phyloP scores from a whole-genome alignment of 352 stramenopile genomes.

The Globisporangium spinosum region DNA sequence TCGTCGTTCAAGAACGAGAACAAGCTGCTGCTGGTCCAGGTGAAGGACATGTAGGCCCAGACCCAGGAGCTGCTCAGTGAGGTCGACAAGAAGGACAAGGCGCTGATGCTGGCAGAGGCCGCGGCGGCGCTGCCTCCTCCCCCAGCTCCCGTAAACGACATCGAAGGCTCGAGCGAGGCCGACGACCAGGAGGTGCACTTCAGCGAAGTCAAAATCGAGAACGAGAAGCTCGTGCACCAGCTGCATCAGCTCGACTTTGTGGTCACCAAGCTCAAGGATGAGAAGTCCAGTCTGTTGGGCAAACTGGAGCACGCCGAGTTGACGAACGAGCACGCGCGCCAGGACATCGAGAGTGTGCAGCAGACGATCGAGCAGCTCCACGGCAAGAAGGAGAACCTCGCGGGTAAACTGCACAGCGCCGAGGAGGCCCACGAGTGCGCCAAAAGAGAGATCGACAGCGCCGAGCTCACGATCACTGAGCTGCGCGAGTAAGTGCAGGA shows the following conservation, averaged over 20 bases:
- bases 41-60: slow-evolving; percentile 20
- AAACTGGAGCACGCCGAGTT: slow-evolving; percentile 44
- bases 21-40: slow-evolving; percentile 21
- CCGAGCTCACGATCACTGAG: slow-evolving; percentile 38
- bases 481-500: slow-evolving; percentile 56
- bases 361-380: slow-evolving; percentile 32
- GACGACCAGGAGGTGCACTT: slow-evolving; percentile 12
- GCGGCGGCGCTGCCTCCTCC: background rate
- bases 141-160: slow-evolving; percentile 11
- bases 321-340: slow-evolving; percentile 30
- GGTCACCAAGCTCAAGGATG: slow-evolving; percentile 48
- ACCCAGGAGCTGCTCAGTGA: slow-evolving; percentile 13
- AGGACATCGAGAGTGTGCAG: slow-evolving; percentile 32
- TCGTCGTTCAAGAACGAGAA: slow-evolving; percentile 13
- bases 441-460: slow-evolving; percentile 23
- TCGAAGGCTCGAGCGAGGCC: slow-evolving; percentile 11
- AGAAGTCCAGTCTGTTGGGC: slow-evolving; percentile 38
- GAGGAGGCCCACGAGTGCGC: slow-evolving; percentile 30
- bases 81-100: slow-evolving; percentile 24
- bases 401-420: slow-evolving; percentile 23
- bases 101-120: slow-evolving; percentile 11
- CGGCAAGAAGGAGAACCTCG: slow-evolving; percentile 26
- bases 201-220: slow-evolving; percentile 19
- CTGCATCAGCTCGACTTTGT: slow-evolving; percentile 39
- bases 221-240: slow-evolving; percentile 39